A percentile compares a stretch with the other conserved stretches of the same genome.
These are phyloP conservation scores for Ormosia semicastrata DNA, from an alignment of 306 rosid genomes.

Conservation along the genomic window DNA sequence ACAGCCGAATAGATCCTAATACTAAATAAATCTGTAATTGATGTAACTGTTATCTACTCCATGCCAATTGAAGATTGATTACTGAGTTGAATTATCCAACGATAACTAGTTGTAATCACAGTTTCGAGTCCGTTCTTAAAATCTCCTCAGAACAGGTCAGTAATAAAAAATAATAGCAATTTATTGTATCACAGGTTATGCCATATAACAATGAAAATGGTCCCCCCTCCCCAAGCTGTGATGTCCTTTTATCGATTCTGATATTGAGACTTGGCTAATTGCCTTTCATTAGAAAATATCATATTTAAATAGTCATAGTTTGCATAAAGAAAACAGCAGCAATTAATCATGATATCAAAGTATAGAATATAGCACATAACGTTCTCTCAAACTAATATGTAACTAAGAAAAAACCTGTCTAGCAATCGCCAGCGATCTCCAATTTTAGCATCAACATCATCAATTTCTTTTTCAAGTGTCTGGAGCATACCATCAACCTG, in stretches of 20 bases:
- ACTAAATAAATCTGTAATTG: neutral
- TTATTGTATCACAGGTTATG: neutral
- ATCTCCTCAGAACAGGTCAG: neutral
- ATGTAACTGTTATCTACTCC: neutral
- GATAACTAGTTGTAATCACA: neutral
- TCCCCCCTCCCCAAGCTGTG: neutral
- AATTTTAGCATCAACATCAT: conserved; percentile 86
- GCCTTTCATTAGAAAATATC: neutral
- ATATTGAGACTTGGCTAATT: neutral
- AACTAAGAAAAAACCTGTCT: conserved; percentile 55
- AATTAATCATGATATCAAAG: neutral
- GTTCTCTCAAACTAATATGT: neutral
- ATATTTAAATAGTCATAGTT: conserved; percentile 5
- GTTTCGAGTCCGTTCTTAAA: neutral
- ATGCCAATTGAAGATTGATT: neutral
- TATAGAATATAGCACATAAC: neutral
- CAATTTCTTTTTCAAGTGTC: conserved; percentile 82
- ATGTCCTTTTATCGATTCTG: conserved; percentile 4
- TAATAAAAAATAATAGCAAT: neutral
- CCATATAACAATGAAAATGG: neutral
- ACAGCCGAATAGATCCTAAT: neutral
- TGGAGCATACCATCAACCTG: conserved; percentile 86
- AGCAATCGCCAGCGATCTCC: conserved; percentile 76
- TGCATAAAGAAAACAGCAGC: conserved; percentile 6
- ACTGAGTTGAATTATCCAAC: neutral